phyloP scores from a whole-genome alignment of 495 filamentous ascomycete genomes.

The Neurospora intermedia region DNA sequence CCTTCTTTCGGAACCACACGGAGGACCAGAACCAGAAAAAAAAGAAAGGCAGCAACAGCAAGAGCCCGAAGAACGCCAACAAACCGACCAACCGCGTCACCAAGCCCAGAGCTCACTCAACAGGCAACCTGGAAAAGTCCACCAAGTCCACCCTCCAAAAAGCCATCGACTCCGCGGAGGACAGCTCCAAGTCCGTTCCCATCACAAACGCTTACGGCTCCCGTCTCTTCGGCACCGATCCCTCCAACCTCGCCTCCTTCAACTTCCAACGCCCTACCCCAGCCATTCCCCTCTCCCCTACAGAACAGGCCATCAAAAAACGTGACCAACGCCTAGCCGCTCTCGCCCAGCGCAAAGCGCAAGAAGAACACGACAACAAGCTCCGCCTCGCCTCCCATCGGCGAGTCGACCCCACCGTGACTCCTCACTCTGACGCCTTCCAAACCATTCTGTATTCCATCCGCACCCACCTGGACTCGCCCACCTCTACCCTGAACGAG shows the following conservation, averaged over 20 bases:
- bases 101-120: neutral
- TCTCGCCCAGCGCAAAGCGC: neutral
- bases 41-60: neutral
- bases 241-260: neutral
- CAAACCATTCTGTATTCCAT: neutral
- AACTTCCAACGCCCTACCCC: neutral
- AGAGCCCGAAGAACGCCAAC: neutral
- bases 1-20: neutral
- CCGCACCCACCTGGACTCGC: neutral
- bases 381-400: neutral
- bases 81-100: neutral
- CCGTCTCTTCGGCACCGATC: neutral
- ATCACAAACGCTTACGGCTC: neutral
- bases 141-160: neutral
- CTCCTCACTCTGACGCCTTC: constrained; percentile 6
- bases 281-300: neutral
- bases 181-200: neutral
- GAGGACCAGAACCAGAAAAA: neutral
- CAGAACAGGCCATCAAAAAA: neutral
- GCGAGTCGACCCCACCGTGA: constrained; percentile 11
- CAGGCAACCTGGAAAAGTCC: neutral
- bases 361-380: constrained; percentile 2
- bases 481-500: constrained; percentile 1
- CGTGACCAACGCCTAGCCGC: neutral
- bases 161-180: neutral